Percentiles rank a stretch among this genome's conserved stretches.
These are phyloP conservation scores for Coccomyxa sp. DNA, from an alignment of 139 green algal genomes.

Conservation along the genomic window DNA sequence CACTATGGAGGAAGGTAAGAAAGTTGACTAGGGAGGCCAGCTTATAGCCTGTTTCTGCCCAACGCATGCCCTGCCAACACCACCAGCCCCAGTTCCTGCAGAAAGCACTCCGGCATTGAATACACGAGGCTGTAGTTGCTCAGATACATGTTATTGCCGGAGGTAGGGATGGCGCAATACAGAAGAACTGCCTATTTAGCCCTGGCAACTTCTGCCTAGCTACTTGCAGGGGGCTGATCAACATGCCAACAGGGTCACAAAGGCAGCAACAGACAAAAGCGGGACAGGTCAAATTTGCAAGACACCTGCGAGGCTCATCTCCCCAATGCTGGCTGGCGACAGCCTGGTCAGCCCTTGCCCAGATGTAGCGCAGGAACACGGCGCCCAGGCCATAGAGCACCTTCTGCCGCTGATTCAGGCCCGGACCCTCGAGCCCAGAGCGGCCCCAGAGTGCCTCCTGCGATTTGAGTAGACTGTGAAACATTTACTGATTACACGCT, in stretches of 20 bases:
- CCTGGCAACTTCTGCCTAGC: too few relatives aligned
- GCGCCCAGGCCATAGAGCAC: slow-evolving; percentile 39
- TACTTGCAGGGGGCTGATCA: too few relatives aligned
- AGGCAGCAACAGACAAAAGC: too few relatives aligned
- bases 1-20: slow-evolving; percentile 57
- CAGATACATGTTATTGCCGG: too few relatives aligned
- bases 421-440: slow-evolving; percentile 64
- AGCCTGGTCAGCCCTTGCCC: slow-evolving; percentile 32
- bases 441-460: slow-evolving; percentile 21
- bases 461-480: too few relatives aligned
- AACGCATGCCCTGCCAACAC: slow-evolving; percentile 27
- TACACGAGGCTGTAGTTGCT: too few relatives aligned
- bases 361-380: slow-evolving; percentile 63
- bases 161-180: too few relatives aligned
- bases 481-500: too few relatives aligned
- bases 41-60: slow-evolving; percentile 31
- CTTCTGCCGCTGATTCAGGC: slow-evolving; percentile 46
- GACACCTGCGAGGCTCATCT: background rate
- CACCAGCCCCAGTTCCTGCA: background rate
- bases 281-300: too few relatives aligned
- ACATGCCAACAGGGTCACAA: too few relatives aligned
- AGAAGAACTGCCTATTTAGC: too few relatives aligned
- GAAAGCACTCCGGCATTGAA: too few relatives aligned
- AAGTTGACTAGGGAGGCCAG: slow-evolving; percentile 53
- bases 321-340: slow-evolving; percentile 26